Percentiles rank a stretch among this genome's conserved stretches.
These are phyloP conservation scores for Cephalotrichum gorgonifer DNA, from an alignment of 2,329 filamentous ascomycete genomes.

Conservation along the genomic window DNA sequence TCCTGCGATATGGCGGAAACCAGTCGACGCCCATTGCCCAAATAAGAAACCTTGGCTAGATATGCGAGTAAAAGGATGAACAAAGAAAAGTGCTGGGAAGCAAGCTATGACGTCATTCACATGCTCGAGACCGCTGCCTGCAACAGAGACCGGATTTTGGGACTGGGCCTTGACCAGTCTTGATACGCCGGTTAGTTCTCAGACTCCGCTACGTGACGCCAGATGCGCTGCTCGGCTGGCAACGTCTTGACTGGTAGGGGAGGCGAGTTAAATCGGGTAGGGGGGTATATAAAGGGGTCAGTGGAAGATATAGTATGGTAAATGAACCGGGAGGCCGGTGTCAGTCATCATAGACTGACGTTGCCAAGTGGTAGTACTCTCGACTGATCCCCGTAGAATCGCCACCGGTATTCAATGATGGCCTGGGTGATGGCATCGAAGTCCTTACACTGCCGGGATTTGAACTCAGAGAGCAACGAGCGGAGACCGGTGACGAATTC, in stretches of 20 bases:
- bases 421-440: constrained; percentile 56
- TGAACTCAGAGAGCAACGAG: constrained; percentile 48
- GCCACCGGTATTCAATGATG: constrained; percentile 56
- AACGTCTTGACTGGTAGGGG: background rate
- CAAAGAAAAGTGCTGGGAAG: background rate
- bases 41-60: background rate
- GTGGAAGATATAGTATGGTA: background rate
- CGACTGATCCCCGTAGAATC: constrained; percentile 53
- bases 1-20: background rate
- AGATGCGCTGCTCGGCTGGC: background rate
- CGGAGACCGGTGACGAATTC: constrained; percentile 54
- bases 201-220: background rate
- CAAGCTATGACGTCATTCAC: too few relatives aligned
- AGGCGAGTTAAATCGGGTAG: background rate
- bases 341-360: constrained; percentile 24
- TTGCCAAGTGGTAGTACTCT: constrained; percentile 50
- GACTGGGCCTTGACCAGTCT: background rate
- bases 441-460: constrained; percentile 49
- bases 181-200: background rate
- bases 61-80: background rate
- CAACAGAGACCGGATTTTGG: too few relatives aligned
- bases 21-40: background rate
- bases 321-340: background rate
- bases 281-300: background rate
- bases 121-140: background rate